phyloP scores from a whole-genome alignment of 106 monocot species.

The Xerophyta viscosa region DNA sequence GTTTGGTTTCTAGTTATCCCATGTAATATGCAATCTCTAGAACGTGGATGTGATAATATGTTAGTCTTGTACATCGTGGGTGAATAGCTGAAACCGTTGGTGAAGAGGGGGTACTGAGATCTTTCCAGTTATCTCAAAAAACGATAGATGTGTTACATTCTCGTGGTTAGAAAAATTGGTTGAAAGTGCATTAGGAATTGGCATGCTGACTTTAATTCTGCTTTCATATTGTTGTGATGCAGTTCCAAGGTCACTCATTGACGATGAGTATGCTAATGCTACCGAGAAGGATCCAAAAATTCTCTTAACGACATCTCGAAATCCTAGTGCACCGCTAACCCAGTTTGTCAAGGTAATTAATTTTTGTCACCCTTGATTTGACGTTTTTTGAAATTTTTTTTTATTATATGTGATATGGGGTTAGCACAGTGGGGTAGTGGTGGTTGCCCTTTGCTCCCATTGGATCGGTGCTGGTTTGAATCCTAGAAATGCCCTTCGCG shows the following conservation, averaged over 20 bases:
- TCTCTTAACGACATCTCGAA: slow-evolving; percentile 68
- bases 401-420: too few relatives aligned
- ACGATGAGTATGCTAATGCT: slow-evolving; percentile 69
- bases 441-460: too few relatives aligned
- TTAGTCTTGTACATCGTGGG: background rate
- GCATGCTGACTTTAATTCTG: background rate
- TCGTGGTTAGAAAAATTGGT: background rate
- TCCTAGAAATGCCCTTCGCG: too few relatives aligned
- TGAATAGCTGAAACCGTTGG: background rate
- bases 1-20: too few relatives aligned
- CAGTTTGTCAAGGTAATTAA: slow-evolving; percentile 81
- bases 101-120: background rate
- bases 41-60: background rate
- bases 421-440: too few relatives aligned
- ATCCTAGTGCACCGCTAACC: slow-evolving; percentile 85
- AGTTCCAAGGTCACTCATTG: slow-evolving; percentile 56
- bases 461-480: too few relatives aligned
- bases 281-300: slow-evolving; percentile 55
- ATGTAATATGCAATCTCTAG: too few relatives aligned
- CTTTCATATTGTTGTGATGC: background rate
- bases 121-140: background rate
- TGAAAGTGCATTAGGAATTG: background rate
- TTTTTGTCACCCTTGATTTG: background rate
- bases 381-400: background rate
- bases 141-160: background rate